Percentiles rank a stretch among this genome's conserved stretches.
These are phyloP conservation scores for Dictyostelium firmibasis DNA, from an alignment of 78 protist genomes.

Conservation along the genomic window DNA sequence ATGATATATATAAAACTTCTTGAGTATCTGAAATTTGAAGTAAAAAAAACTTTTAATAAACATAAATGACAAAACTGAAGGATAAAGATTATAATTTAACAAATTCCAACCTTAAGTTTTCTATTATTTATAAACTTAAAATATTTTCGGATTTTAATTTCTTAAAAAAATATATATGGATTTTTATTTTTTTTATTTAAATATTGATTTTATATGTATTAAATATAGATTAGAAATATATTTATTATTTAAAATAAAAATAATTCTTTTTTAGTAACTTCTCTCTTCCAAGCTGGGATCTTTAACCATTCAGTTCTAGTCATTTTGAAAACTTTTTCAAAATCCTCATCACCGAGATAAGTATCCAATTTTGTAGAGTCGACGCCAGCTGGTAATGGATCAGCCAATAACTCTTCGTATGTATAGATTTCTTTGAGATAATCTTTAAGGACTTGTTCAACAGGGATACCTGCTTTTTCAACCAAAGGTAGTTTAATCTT, in stretches of 20 bases:
- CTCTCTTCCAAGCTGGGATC: slow-evolving; percentile 71
- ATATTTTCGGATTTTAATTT: too few species aligned
- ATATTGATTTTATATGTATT: neutral
- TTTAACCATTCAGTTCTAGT: slow-evolving; percentile 54
- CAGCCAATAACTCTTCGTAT: slow-evolving; percentile 69
- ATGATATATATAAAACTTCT: neutral
- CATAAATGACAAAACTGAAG: too few species aligned
- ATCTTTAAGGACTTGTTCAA: slow-evolving; percentile 49
- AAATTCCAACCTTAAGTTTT: too few species aligned
- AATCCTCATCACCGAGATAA: slow-evolving; percentile 70
- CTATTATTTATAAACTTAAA: too few species aligned
- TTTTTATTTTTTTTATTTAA: neutral
- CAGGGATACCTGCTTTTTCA: slow-evolving; percentile 41
- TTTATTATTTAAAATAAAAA: slow-evolving; percentile 29
- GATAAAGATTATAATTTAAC: too few species aligned
- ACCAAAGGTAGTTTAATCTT: slow-evolving; percentile 46
- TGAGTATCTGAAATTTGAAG: slow-evolving; percentile 22
- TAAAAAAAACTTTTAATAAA: too few species aligned
- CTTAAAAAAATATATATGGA: too few species aligned
- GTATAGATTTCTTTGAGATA: slow-evolving; percentile 66
- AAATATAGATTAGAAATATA: neutral
- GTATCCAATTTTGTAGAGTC: slow-evolving; percentile 58
- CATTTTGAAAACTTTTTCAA: slow-evolving; percentile 73
- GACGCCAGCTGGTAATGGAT: slow-evolving; percentile 75
- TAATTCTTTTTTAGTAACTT: slow-evolving; percentile 40